Evolutionary conservation across 805 yeast species (phyloP).

Genomic region (Starmerella scarabaei): DNA sequence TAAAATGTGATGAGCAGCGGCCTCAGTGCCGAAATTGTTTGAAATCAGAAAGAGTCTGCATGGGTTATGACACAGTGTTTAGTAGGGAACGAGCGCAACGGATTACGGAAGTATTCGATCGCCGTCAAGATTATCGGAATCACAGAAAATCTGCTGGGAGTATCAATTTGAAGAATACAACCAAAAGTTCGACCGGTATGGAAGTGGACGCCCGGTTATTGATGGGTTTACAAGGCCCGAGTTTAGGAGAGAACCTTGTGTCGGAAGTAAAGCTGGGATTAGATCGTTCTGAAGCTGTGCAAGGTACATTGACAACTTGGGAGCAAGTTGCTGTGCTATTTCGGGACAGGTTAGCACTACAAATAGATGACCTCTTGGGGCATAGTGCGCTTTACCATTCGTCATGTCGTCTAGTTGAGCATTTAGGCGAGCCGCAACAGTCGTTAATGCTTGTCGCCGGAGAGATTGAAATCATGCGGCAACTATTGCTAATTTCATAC

Average conservation of each 20-base stretch:
- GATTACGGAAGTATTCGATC: slow-evolving; percentile 1
- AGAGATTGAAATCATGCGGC: slow-evolving; percentile 26
- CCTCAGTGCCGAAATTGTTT: slow-evolving; percentile 60
- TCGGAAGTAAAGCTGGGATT: too few relatives aligned
- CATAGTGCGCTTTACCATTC: slow-evolving; percentile 18
- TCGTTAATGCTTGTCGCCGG: slow-evolving; percentile 20
- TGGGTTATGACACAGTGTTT: slow-evolving; percentile 45
- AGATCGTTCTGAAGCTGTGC: too few relatives aligned
- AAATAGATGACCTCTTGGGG: slow-evolving; percentile 22
- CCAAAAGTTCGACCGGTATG: too few relatives aligned
- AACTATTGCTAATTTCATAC: slow-evolving; percentile 19
- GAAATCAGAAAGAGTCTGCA: slow-evolving; percentile 47
- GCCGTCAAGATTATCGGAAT: too few relatives aligned
- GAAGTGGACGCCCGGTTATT: too few relatives aligned
- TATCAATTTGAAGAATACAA: too few relatives aligned
- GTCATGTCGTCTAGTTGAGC: slow-evolving; percentile 8
- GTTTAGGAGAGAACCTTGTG: too few relatives aligned
- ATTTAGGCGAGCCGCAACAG: slow-evolving; percentile 7
- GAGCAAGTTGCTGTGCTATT: slow-evolving; percentile 19
- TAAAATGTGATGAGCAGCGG: slow-evolving; percentile 64
- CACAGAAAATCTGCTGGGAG: too few relatives aligned
- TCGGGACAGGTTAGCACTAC: slow-evolving; percentile 18
- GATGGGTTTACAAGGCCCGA: too few relatives aligned
- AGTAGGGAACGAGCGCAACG: slow-evolving; percentile 8
- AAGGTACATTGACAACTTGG: slow-evolving; percentile 15